Base-by-base conservation (phyloP, 371 early-diverging fungal genomes). In the Nematocida minor region DNA sequence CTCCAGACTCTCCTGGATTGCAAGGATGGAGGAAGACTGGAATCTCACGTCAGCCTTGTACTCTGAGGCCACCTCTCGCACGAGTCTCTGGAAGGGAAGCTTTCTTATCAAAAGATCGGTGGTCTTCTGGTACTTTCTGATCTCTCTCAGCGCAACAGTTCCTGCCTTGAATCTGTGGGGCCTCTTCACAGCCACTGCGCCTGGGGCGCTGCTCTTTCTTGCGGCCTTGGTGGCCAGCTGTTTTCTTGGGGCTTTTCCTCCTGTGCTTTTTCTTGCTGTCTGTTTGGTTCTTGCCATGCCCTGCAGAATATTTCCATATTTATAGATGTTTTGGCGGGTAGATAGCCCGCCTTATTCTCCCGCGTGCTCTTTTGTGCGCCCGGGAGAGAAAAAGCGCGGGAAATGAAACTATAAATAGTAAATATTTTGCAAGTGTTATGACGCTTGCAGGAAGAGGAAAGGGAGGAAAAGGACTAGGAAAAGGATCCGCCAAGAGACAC, bases 1-100 rank as follows among this genome's bases (percentile, higher is more conserved):
- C 88, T 97, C 98, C 57, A 93, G 87, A 69, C 95, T 94, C 88
- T 97, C 98, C 87, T 97, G 97, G 44, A 97, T 90, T 44, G 95
- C 94, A 81, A 91, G 92, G 82, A 96, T 92, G 80, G 96, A 95
- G 47, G 93, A 92, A 48, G 91, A 91, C 87, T 95, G 94, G 91
- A 95, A 96, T 82, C 95, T 91, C 60, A 96, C 87, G 84, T 95
- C 95, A 42, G 93, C 92, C 90, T 94, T 95, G 88, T 92, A 91
- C 60, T 83, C 85, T 49, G 71, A 80, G 2, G 81, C 81, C 60
- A 94, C 92, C 84, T 93, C 93, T 84, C 94, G 89, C 54, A 95
- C 94, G 47, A 95, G 89, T 77, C 87, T 84, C 87, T 95, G 95
- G 91, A 96, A 96, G 66, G 97, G 96, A 44, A 94, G 90, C 88